A percentile compares a stretch with the other conserved stretches of the same genome.
phyloP scores from a whole-genome alignment of 345 rosid species.

The Gossypium bickii region DNA sequence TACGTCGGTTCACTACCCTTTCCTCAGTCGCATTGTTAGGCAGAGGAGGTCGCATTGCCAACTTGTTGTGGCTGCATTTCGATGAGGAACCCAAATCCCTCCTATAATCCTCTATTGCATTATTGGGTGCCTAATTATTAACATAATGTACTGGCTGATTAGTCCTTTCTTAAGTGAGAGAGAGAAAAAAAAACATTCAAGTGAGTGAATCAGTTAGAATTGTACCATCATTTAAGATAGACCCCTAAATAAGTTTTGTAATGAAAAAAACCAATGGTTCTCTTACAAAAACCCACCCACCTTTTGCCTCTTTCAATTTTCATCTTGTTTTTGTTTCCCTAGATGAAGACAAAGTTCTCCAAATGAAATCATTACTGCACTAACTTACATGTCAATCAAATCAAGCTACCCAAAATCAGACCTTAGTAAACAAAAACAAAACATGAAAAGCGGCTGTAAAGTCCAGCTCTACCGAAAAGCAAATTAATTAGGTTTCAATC shows the following conservation, averaged over 20 bases:
- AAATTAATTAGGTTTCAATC: slow-evolving; percentile 26
- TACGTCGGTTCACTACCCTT: slow-evolving; percentile 72
- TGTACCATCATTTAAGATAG: slow-evolving; percentile 6
- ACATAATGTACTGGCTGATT: too few relatives aligned
- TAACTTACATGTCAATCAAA: slow-evolving; percentile 45
- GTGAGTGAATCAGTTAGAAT: slow-evolving; percentile 42
- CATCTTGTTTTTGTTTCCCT: slow-evolving; percentile 11
- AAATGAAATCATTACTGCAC: slow-evolving; percentile 38
- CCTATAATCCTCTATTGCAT: slow-evolving; percentile 39
- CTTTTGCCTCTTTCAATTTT: background rate
- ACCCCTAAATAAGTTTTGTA: background rate
- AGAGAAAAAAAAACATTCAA: slow-evolving; percentile 26
- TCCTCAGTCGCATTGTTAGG: slow-evolving; percentile 37
- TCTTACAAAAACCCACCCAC: slow-evolving; percentile 15
- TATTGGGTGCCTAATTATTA: slow-evolving; percentile 37
- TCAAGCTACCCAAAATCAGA: slow-evolving; percentile 24
- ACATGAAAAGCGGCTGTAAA: slow-evolving; percentile 25
- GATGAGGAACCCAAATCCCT: slow-evolving; percentile 67
- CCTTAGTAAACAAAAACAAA: background rate
- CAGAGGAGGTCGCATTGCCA: slow-evolving; percentile 36
- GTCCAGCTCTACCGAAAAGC: slow-evolving; percentile 25
- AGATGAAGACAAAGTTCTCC: slow-evolving; percentile 33
- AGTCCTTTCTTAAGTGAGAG: background rate
- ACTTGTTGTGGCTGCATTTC: slow-evolving; percentile 36
- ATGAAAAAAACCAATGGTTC: background rate